These are phyloP conservation scores for Clitopilus passeckerianus DNA, from an alignment of 768 basidiomycete genomes.

Conservation along the genomic window DNA sequence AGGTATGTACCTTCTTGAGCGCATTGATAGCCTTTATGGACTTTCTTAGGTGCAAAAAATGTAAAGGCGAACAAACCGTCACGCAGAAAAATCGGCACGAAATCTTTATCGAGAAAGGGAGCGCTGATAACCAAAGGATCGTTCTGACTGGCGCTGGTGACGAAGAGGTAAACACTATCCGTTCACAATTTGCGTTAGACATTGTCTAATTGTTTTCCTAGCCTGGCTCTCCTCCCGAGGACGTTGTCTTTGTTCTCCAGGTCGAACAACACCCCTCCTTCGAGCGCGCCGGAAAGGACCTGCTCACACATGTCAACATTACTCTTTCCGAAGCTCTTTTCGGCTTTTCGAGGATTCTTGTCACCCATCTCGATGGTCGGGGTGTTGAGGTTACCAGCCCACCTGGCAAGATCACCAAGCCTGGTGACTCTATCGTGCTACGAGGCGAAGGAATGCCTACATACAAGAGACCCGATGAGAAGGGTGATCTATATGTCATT, in stretches of 20 bases:
- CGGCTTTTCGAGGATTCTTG: constrained; percentile 88
- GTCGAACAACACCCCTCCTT: constrained; percentile 70
- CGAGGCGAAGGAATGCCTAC: constrained; percentile 90
- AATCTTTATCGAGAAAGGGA: constrained; percentile 82
- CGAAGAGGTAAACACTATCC: constrained; percentile 54
- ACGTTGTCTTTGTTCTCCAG: constrained; percentile 82
- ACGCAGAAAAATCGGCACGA: constrained; percentile 90
- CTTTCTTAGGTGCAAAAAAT: constrained; percentile 81
- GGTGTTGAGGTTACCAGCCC: constrained; percentile 80
- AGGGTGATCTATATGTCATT: constrained; percentile 80
- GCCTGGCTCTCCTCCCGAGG: constrained; percentile 86
- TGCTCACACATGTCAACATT: constrained; percentile 76
- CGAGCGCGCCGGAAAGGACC: constrained; percentile 76
- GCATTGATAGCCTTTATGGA: not conserved
- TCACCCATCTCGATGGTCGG: constrained; percentile 91
- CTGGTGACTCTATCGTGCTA: constrained; percentile 69
- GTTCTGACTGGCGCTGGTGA: constrained; percentile 91
- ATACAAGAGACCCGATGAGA: constrained; percentile 56
- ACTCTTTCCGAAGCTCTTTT: constrained; percentile 92
- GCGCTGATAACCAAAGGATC: constrained; percentile 78
- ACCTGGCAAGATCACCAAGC: constrained; percentile 68
- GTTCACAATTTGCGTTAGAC: not conserved
- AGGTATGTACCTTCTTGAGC: constrained; percentile 37
- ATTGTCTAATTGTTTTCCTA: constrained; percentile 21
- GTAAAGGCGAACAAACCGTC: constrained; percentile 80